Percentiles rank a stretch among this genome's conserved stretches.
Evolutionary conservation across 768 basidiomycete genomes (phyloP).

Genomic region (Suillus paluster): DNA sequence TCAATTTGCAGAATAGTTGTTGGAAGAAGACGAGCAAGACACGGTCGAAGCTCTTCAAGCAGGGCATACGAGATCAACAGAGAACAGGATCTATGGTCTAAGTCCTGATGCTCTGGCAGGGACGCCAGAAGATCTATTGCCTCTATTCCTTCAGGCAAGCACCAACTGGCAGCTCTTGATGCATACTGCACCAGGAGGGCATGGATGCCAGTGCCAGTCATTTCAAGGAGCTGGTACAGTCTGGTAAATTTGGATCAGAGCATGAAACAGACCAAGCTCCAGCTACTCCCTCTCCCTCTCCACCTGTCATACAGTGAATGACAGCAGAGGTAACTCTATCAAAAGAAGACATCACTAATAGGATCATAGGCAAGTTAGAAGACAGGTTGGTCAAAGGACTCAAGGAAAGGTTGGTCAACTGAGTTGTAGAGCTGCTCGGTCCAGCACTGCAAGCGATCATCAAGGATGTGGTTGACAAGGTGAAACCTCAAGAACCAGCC

Average conservation of each 20-base stretch:
- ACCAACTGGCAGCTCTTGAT: conserved; percentile 10
- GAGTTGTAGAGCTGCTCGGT: too few species aligned
- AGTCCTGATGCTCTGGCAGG: conserved; percentile 26
- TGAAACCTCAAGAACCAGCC: too few species aligned
- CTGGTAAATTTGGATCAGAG: neutral
- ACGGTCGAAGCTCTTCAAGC: conserved; percentile 27
- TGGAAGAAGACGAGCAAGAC: conserved; percentile 12
- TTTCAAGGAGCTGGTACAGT: neutral
- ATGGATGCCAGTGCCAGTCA: neutral
- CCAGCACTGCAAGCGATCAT: too few species aligned
- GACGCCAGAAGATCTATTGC: conserved; percentile 28
- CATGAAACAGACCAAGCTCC: too few species aligned
- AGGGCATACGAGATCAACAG: conserved; percentile 24
- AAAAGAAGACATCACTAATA: too few species aligned
- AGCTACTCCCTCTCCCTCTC: too few species aligned
- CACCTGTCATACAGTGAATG: too few species aligned
- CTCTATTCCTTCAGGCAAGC: conserved; percentile 27
- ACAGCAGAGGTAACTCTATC: too few species aligned
- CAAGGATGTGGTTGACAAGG: too few species aligned
- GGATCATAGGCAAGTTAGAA: too few species aligned
- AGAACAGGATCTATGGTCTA: conserved; percentile 32
- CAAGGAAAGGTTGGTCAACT: too few species aligned
- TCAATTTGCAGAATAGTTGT: neutral
- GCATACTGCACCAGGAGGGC: neutral
- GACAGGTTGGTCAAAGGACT: too few species aligned